phyloP scores from a whole-genome alignment of 495 filamentous ascomycete genomes.

The Xylaria grammica region DNA sequence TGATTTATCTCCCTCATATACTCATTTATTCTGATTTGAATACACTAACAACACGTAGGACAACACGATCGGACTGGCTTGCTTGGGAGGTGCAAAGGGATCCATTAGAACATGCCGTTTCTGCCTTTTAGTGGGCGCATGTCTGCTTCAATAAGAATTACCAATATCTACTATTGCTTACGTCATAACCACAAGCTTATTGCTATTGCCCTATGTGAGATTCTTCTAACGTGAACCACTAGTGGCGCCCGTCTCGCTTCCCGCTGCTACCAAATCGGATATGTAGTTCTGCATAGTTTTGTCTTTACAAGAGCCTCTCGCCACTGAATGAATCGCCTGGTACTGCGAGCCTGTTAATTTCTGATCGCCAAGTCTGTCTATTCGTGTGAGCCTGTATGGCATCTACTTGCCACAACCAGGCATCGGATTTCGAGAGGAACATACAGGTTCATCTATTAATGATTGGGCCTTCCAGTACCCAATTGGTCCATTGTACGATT shows the following conservation, averaged over 20 bases:
- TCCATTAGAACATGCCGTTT: constrained; percentile 71
- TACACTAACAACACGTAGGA: constrained; percentile 58
- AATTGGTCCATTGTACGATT: background rate
- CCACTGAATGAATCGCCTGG: background rate
- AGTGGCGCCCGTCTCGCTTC: background rate
- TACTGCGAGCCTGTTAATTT: background rate
- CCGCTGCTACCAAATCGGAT: background rate
- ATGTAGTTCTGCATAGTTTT: background rate
- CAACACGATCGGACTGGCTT: constrained; percentile 92
- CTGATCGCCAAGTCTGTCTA: background rate
- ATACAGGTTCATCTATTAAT: background rate
- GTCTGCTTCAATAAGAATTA: background rate
- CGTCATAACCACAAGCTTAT: background rate
- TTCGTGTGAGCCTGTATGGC: no score
- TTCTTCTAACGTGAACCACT: background rate
- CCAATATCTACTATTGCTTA: background rate
- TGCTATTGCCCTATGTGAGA: background rate
- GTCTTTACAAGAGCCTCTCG: background rate
- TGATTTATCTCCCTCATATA: constrained; percentile 40
- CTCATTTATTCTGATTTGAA: background rate
- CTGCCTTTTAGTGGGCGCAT: constrained; percentile 51
- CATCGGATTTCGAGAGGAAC: background rate
- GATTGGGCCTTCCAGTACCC: background rate
- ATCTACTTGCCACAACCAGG: background rate
- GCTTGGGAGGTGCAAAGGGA: constrained; percentile 88